Evolutionary conservation across 1,139 yeast species (phyloP), one percentile per base, ranked within the genome.

Genomic region (Suhomyces anneliseae): DNA sequence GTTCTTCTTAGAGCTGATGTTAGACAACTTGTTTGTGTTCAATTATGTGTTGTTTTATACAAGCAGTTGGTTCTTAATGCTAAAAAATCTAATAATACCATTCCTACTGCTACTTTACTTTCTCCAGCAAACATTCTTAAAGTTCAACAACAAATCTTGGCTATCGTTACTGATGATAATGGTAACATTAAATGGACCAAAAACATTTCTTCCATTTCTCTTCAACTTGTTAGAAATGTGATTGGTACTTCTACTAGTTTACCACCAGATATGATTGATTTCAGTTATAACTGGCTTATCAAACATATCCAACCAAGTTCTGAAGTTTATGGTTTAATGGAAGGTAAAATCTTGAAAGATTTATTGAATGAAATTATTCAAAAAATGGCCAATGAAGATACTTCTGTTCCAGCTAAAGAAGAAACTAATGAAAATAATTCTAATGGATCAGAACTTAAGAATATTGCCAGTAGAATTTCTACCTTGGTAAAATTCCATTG

Each of bases 101-200:
- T 38, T 14, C 8, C 42, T 8, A 51, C 64, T 41, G 56, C 59
- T 47, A 48, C 44, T 36, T 45, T 68, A 35, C 60, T 69, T 36
- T 54, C 63, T 31, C 61, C 66, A 10, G 66, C 60, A 14, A 65
- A 66, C 46, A 60, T 73, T 42, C 57, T 62, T 43, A 66, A 67
- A 45, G 68, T 75, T 32, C 78, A 74, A 54, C 77, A 72, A 52
- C 95, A 88, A 58, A 80, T 90, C 38, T 69, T 87, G 52, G 87
- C 93, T 29, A 87, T 90, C 46, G 90, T 89, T 24, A 82, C 90
- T 43, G 96, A 89, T 68, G 88, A 86, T 50, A 86, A 84, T 60
- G 96, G 96, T 3, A 88, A 87, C 62, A 82, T 88, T 52, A 87
- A 90, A 69, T 90, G 97, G 96, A 89, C 96, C 1, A 82, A 89